Percentiles rank a stretch among this genome's conserved stretches.
Evolutionary conservation across 2,329 filamentous ascomycete genomes (phyloP).

Genomic region (Cercospora sojina): DNA sequence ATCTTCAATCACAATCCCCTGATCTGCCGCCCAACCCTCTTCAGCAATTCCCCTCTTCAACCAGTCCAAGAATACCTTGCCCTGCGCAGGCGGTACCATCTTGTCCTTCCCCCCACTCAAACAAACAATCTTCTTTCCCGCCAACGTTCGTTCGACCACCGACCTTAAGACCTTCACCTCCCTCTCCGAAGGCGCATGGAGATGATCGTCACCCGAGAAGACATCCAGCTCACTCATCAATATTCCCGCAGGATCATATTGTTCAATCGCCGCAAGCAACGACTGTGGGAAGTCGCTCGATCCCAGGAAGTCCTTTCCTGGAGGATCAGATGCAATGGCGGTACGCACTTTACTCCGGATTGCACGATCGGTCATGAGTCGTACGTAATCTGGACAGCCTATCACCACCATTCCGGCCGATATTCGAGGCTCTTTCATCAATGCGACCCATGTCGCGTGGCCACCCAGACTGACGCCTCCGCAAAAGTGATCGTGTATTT

Average conservation of each 20-base stretch:
- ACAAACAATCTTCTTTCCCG: constrained; percentile 63
- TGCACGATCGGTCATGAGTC: constrained; percentile 79
- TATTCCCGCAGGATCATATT: constrained; percentile 72
- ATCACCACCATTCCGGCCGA: constrained; percentile 77
- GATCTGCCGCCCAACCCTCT: constrained; percentile 55
- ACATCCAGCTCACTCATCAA: constrained; percentile 54
- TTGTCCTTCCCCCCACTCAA: constrained; percentile 68
- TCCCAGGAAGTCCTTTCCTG: constrained; percentile 67
- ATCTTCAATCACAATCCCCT: constrained; percentile 60
- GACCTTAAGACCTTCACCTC: constrained; percentile 46
- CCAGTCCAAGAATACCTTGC: constrained; percentile 60
- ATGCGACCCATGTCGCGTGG: constrained; percentile 79
- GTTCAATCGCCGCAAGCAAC: constrained; percentile 62
- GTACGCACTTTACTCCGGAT: constrained; percentile 64
- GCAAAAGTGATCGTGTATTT: constrained; percentile 64
- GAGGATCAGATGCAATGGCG: constrained; percentile 47
- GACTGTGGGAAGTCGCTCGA: constrained; percentile 72
- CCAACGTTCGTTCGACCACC: constrained; percentile 37
- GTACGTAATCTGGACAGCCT: constrained; percentile 83
- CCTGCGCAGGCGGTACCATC: constrained; percentile 66
- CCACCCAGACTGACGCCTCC: constrained; percentile 84
- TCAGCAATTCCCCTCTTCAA: constrained; percentile 54
- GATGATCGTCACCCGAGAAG: constrained; percentile 32
- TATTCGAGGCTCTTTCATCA: constrained; percentile 76
- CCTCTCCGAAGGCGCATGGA: constrained; percentile 43